phyloP scores from a whole-genome alignment of 2,329 filamentous ascomycete genomes.

The Biscogniauxia sp. region DNA sequence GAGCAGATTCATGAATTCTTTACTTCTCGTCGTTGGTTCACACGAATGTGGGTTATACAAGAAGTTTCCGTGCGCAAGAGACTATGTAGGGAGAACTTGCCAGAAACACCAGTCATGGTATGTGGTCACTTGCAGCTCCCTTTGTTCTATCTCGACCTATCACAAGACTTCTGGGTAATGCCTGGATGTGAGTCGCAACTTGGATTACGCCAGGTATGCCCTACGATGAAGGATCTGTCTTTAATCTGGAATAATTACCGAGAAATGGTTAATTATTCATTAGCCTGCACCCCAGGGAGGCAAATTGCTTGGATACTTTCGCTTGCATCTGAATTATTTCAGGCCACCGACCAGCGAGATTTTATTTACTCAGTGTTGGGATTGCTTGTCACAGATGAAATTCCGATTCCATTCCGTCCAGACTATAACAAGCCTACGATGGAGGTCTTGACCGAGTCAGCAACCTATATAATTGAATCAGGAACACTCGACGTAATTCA shows the following conservation, averaged over 20 bases:
- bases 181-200: not conserved
- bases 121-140: constrained; percentile 8
- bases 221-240: not conserved
- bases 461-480: constrained; percentile 5
- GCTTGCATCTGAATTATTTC: constrained; percentile 3
- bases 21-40: constrained; percentile 5
- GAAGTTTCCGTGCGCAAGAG: constrained; percentile 10
- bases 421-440: constrained; percentile 6
- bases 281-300: not conserved
- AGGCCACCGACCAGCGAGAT: constrained; percentile 9
- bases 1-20: constrained; percentile 11
- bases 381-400: not conserved
- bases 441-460: not conserved
- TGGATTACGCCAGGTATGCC: constrained; percentile 2
- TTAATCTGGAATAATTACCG: constrained; percentile 9
- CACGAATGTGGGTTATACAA: constrained; percentile 14
- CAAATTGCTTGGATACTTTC: constrained; percentile 8
- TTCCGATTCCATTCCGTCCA: constrained; percentile 1
- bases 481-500: constrained; percentile 7
- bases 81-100: constrained; percentile 1
- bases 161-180: not conserved
- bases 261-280: not conserved
- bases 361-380: constrained; percentile 10
- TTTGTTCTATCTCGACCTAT: constrained; percentile 3
- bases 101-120: constrained; percentile 1